Evolutionary conservation across 768 basidiomycete genomes (phyloP).

Genomic region (Panaeolus cyanescens): DNA sequence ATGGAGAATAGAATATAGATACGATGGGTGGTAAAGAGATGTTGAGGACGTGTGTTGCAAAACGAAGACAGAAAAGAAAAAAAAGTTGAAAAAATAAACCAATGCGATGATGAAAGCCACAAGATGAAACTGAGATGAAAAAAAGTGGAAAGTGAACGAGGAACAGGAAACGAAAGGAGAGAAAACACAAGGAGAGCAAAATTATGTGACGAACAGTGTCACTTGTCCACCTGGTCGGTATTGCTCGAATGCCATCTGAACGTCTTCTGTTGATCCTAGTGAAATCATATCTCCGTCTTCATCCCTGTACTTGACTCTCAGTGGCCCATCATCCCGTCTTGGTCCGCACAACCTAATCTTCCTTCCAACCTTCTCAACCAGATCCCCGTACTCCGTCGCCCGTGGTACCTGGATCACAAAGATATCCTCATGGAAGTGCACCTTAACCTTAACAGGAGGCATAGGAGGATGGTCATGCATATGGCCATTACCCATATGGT

Average conservation of each 20-base stretch:
- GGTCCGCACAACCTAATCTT: constrained; percentile 94
- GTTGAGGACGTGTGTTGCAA: constrained; percentile 15
- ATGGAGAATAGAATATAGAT: constrained; percentile 18
- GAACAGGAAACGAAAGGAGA: constrained; percentile 9
- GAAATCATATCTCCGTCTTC: constrained; percentile 92
- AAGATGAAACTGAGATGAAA: constrained; percentile 13
- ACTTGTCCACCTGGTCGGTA: constrained; percentile 81
- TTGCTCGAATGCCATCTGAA: constrained; percentile 91
- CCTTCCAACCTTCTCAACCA: constrained; percentile 88
- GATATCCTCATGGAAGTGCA: constrained; percentile 93
- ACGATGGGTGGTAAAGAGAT: constrained; percentile 9
- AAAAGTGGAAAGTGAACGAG: constrained; percentile 4
- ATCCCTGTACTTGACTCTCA: constrained; percentile 87
- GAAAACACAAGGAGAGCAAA: constrained; percentile 8
- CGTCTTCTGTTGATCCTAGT: constrained; percentile 88
- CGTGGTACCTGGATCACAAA: constrained; percentile 92
- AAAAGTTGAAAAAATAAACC: constrained; percentile 8
- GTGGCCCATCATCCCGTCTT: constrained; percentile 72
- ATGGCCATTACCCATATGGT: constrained; percentile 27
- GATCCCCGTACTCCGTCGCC: constrained; percentile 74
- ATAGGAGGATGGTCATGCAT: constrained; percentile 15
- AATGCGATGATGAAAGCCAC: constrained; percentile 8
- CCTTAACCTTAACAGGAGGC: constrained; percentile 84
- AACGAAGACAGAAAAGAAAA: constrained; percentile 7
- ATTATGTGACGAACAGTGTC: constrained; percentile 76